Evolutionary conservation across 1,139 yeast genomes (phyloP).

Genomic region (Debaryomyces fabryi): DNA sequence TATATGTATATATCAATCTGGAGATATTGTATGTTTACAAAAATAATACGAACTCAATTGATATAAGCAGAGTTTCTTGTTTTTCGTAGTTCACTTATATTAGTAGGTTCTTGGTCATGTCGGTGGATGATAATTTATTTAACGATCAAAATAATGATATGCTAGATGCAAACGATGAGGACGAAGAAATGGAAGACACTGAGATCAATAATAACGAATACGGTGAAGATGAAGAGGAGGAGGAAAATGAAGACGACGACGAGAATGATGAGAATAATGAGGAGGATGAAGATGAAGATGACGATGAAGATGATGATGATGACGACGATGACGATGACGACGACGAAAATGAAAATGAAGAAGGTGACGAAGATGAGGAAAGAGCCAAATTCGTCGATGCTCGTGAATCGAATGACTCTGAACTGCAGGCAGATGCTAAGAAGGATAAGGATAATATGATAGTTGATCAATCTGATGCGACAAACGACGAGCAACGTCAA

Average conservation of each 20-base stretch:
- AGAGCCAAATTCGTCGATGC: conserved; percentile 20
- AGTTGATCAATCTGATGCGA: conserved; percentile 21
- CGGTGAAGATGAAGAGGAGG: conserved; percentile 27
- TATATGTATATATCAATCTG: background rate
- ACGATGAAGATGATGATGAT: conserved; percentile 17
- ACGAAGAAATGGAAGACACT: conserved; percentile 17
- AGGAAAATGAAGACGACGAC: conserved; percentile 28
- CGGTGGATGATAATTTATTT: conserved; percentile 28
- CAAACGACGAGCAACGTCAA: conserved; percentile 18
- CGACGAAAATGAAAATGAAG: conserved; percentile 20
- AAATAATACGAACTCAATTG: conserved; percentile 1
- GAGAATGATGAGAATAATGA: conserved; percentile 23
- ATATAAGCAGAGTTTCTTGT: background rate
- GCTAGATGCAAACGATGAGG: conserved; percentile 24
- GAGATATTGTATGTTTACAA: background rate
- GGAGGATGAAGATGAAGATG: conserved; percentile 21
- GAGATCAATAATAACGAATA: conserved; percentile 20
- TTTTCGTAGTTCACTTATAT: background rate
- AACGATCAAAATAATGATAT: conserved; percentile 28
- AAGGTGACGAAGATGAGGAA: conserved; percentile 17
- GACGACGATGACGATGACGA: conserved; percentile 20
- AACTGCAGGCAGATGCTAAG: conserved; percentile 17
- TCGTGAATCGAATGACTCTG: conserved; percentile 9
- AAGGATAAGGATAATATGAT: conserved; percentile 20
- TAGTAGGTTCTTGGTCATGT: conserved; percentile 12